These are phyloP conservation scores for Phellinidium pouzarii DNA, from an alignment of 1,284 basidiomycete species.

Conservation along the genomic window DNA sequence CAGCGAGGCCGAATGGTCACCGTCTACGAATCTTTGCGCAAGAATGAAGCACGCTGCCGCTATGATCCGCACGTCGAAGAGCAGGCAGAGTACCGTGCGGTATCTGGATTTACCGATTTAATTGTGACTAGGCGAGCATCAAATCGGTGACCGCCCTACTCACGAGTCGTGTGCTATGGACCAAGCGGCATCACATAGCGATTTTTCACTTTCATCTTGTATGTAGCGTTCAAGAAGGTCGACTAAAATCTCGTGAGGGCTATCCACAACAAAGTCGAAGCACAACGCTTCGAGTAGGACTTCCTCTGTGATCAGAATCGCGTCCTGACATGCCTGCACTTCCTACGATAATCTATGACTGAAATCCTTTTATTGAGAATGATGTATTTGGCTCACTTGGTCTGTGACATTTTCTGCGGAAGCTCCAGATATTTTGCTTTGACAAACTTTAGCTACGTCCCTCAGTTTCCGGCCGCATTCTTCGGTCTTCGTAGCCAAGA, in stretches of 20 bases:
- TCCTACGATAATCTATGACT: slow-evolving; percentile 37
- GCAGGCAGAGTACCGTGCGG: slow-evolving; percentile 66
- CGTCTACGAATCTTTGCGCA: slow-evolving; percentile 62
- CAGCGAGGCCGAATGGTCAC: slow-evolving; percentile 62
- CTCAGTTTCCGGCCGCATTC: slow-evolving; percentile 83
- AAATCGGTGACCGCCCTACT: slow-evolving; percentile 27
- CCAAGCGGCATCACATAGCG: slow-evolving; percentile 71
- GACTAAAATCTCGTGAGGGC: slow-evolving; percentile 72
- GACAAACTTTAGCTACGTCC: slow-evolving; percentile 73
- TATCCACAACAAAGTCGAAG: slow-evolving; percentile 85
- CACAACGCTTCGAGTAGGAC: slow-evolving; percentile 81
- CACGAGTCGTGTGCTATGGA: slow-evolving; percentile 80
- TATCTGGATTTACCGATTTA: slow-evolving; percentile 39
- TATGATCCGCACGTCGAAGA: slow-evolving; percentile 59
- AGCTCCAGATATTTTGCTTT: slow-evolving; percentile 60
- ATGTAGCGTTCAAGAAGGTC: slow-evolving; percentile 49
- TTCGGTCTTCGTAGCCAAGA: slow-evolving; percentile 88
- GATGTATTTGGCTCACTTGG: slow-evolving; percentile 20
- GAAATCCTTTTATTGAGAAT: neutral
- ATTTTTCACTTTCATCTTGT: slow-evolving; percentile 33
- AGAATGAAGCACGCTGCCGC: slow-evolving; percentile 71
- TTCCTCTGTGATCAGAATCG: slow-evolving; percentile 78
- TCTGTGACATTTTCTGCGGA: slow-evolving; percentile 34
- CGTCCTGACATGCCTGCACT: slow-evolving; percentile 65
- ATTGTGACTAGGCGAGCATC: slow-evolving; percentile 6